Base-by-base conservation (phyloP, 2,329 filamentous ascomycete species). In the Pseudocercospora fijiensis region DNA sequence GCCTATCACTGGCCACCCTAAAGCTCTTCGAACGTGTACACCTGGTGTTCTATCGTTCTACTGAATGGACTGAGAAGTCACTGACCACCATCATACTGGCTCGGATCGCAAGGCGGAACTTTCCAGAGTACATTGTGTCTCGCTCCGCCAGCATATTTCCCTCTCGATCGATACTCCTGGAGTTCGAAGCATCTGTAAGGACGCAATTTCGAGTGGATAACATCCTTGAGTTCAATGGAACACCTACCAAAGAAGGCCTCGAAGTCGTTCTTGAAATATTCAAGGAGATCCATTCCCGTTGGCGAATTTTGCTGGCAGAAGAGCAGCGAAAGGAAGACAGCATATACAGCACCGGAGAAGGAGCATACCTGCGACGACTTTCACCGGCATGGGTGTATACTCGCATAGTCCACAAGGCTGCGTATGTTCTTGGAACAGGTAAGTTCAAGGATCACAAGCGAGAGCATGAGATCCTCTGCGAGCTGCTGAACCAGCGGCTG, bases 51-150 rank as follows among this genome's bases (percentile, higher is more conserved):
- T 98, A 98, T 76, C 85, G 94, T 63, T 97, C 93, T 9, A 96
- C 92, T 0, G 91, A 96, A 75, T 99, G 95, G 95, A 96, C 93
- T 0, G 94, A 98, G 72, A 98, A 96, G 76, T 97, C 94, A 1
- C 81, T 99, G 13, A 98, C 92, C 1, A 94, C 93, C 0, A 94
- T 98, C 60, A 96, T 99, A 51, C 83, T 99, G 4, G 91, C 95
- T 7, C 93, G 94, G 67, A 96, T 96, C 62, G 91, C 93, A 1
- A 85, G 88, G 49, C 85, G 91, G 37, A 95, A 93, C 74, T 99
- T 97, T 68, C 93, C 94, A 0, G 82, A 89, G 2, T 99, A 96
- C 73, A 85, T 98, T 22, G 93, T 98, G 4, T 96, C 90, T 64
- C 87, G 95, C 33, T 96, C 92, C 0, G 86, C 89, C 26, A 96